Evolutionary conservation across 2,329 filamentous ascomycete species (phyloP), one percentile per base, ranked within the genome.

Genomic region (Aschersonia sp.): DNA sequence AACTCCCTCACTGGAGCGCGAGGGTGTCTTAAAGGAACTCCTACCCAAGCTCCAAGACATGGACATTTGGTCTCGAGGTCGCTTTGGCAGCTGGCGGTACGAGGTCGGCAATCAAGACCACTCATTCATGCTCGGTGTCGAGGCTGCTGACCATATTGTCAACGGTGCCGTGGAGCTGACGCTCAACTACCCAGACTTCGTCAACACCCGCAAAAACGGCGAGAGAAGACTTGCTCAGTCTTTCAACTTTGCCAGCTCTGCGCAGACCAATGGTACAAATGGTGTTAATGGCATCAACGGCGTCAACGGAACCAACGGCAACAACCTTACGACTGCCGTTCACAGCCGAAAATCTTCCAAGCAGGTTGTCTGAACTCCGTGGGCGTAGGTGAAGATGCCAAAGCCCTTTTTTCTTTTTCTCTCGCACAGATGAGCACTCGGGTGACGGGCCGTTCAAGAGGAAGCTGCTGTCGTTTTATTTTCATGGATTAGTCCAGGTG

Each of bases 31-130:
- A 56, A 94, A 84, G 69, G 72, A 96, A 72, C 80, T 98, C 48
- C 82, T 98, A 46, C 92, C 92, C 59, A 89, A 87, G 72, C 83
- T 98, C 51, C 84, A 94, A 71, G 85, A 81, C 53, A 80, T 87
- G 74, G 91, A 82, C 64, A 98, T 98, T 70, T 86, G 83, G 74
- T 95, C 89, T 44, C 88, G 92, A 68, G 92, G 92, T 59, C 89
- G 92, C 54, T 98, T 98, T 69, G 92, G 92, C 60, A 91, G 84
- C 75, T 98, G 92, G 92, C 79, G 88, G 63, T 98, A 98, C 73
- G 92, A 98, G 71, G 86, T 80, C 55, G 89, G 88, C 62, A 95
- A 95, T 78, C 89, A 95, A 76, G 89, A 96, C 69, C 89, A 96
- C 77, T 91, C 85, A 30, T 96, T 96, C 70, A 96, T 96, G 89